Conservation (phyloP, 2,329 filamentous ascomycete species). For the Cladosporium oxysporum region DNA sequence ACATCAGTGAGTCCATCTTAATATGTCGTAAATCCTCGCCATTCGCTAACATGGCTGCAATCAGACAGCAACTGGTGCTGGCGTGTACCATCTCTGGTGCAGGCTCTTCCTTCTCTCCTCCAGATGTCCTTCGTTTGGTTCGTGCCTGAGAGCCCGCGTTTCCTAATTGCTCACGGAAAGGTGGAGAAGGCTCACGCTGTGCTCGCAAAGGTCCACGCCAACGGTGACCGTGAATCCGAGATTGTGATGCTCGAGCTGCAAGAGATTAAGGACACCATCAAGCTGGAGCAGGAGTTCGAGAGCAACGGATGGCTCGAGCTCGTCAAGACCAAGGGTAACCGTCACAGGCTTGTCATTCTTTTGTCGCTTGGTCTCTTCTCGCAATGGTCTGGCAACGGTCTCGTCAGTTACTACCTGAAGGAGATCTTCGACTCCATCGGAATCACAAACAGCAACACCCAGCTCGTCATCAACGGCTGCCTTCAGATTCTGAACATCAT, state of each 20-base stretch:
- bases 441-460: slow-evolving; percentile 38
- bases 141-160: slow-evolving; percentile 63
- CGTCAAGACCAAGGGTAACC: slow-evolving; percentile 54
- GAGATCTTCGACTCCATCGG: slow-evolving; percentile 40
- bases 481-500: slow-evolving; percentile 65
- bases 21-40: neutral
- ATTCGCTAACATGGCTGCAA: neutral
- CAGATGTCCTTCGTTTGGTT: slow-evolving; percentile 52
- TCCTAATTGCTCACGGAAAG: slow-evolving; percentile 56
- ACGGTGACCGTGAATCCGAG: slow-evolving; percentile 47
- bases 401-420: slow-evolving; percentile 47
- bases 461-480: slow-evolving; percentile 46
- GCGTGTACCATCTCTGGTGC: slow-evolving; percentile 56
- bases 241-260: slow-evolving; percentile 52
- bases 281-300: slow-evolving; percentile 51
- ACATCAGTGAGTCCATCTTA: slow-evolving; percentile 29
- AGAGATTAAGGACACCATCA: slow-evolving; percentile 54
- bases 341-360: slow-evolving; percentile 56
- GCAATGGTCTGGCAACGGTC: slow-evolving; percentile 59
- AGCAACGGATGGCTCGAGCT: slow-evolving; percentile 50
- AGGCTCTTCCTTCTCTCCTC: slow-evolving; percentile 49
- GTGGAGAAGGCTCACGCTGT: slow-evolving; percentile 53
- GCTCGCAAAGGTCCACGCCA: slow-evolving; percentile 56
- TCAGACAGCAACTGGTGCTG: slow-evolving; percentile 48
- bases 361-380: slow-evolving; percentile 57